A percentile compares a stretch with the other conserved stretches of the same genome.
Conservation (phyloP, 1,139 yeast species). For the Meyerozyma athensensis region DNA sequence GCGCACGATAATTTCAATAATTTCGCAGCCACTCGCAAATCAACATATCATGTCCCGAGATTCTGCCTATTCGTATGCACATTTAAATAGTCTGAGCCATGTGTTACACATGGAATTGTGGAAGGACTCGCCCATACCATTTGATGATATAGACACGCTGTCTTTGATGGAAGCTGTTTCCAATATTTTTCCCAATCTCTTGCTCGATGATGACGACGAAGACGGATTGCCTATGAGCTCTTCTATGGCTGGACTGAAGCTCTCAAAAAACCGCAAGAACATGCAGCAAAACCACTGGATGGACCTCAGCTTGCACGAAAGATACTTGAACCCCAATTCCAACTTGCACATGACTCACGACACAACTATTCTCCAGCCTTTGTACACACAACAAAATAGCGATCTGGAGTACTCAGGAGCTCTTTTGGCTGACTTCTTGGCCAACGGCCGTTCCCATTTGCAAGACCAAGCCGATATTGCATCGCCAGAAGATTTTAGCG, state of each 20-base stretch:
- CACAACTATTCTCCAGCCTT: not conserved
- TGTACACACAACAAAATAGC: not conserved
- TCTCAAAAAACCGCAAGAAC: not conserved
- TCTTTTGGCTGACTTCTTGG: slow-evolving; percentile 1
- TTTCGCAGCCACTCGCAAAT: no score
- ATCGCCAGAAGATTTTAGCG: not conserved
- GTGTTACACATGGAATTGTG: slow-evolving; percentile 1
- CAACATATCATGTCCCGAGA: slow-evolving; percentile 2
- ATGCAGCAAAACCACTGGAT: not conserved
- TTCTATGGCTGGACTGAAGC: not conserved
- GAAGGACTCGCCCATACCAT: not conserved
- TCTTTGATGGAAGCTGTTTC: not conserved
- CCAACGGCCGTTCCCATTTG: slow-evolving; percentile 1
- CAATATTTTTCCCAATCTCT: not conserved
- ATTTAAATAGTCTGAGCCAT: slow-evolving; percentile 1
- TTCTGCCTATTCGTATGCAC: slow-evolving; percentile 1
- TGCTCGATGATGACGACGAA: slow-evolving; percentile 2
- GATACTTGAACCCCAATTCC: not conserved
- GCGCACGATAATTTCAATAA: not conserved
- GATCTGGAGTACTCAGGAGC: not conserved
- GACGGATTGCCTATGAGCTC: slow-evolving; percentile 1
- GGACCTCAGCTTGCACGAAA: not conserved
- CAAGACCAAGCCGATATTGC: not conserved
- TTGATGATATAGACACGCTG: not conserved
- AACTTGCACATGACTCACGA: not conserved